These are phyloP conservation scores for Tilletiaria anomala DNA, from an alignment of 1,284 basidiomycete genomes.

Conservation along the genomic window DNA sequence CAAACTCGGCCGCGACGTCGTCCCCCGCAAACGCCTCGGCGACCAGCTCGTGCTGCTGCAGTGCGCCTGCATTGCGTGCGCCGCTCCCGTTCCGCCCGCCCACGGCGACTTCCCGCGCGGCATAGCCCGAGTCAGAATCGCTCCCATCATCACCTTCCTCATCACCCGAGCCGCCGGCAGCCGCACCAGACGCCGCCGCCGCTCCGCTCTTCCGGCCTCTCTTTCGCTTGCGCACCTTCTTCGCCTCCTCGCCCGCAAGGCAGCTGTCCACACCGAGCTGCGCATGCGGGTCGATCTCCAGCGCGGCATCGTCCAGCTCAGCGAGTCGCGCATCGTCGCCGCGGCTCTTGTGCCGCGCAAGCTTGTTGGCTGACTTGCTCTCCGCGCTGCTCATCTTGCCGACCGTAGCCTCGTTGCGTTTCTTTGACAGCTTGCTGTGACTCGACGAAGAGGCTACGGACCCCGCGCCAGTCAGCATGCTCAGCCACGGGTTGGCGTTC, in stretches of 20 bases:
- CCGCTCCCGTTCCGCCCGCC: not conserved
- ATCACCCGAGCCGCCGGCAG: not conserved
- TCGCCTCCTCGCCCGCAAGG: not conserved
- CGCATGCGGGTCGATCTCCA: constrained; percentile 11
- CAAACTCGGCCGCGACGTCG: constrained; percentile 80
- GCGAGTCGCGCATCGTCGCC: constrained; percentile 8
- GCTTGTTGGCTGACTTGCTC: constrained; percentile 11
- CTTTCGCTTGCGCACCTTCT: constrained; percentile 3
- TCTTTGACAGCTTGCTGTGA: constrained; percentile 10
- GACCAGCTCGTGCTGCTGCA: constrained; percentile 76
- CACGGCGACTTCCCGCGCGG: not conserved
- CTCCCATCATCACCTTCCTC: constrained; percentile 10
- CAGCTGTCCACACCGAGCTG: constrained; percentile 1
- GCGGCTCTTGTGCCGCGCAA: constrained; percentile 9
- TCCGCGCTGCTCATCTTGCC: constrained; percentile 7
- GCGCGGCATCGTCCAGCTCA: constrained; percentile 9
- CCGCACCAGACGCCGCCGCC: no score
- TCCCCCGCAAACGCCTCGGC: constrained; percentile 90
- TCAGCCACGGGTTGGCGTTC: no score
- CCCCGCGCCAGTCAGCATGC: no score
- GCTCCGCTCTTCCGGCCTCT: constrained; percentile 1
- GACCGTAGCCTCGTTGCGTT: constrained; percentile 12
- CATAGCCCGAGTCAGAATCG: not conserved
- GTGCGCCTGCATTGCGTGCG: not conserved
- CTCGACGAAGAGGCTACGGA: not conserved